Conservation (phyloP, 371 early-diverging fungal species). For the Mucor velutinosus region DNA sequence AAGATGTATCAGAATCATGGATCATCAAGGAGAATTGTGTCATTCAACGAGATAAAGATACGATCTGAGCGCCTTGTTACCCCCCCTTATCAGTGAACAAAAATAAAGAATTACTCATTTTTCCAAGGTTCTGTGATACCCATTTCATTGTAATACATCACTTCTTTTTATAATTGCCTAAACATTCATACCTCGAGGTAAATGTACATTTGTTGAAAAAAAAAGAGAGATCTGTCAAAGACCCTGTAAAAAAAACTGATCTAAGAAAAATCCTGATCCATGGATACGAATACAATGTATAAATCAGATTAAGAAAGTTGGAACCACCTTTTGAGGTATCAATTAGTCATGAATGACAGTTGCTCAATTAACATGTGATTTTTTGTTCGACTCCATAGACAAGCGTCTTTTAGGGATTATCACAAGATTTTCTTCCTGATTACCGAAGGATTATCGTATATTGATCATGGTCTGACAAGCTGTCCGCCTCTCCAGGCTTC, state of each 20-base stretch:
- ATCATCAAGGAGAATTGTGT: not conserved
- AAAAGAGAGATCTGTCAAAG: not conserved
- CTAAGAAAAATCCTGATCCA: not conserved
- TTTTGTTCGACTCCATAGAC: not conserved
- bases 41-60: not conserved
- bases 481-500: too few relatives aligned
- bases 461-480: not conserved
- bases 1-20: not conserved
- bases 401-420: not conserved
- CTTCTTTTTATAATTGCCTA: not conserved
- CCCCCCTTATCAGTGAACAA: not conserved
- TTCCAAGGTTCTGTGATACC: not conserved
- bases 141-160: not conserved
- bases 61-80: not conserved
- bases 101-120: not conserved
- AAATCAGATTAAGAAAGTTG: not conserved
- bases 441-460: not conserved
- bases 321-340: not conserved
- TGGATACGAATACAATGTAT: not conserved
- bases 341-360: not conserved
- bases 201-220: not conserved
- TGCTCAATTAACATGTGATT: not conserved
- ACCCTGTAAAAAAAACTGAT: not conserved
- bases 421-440: not conserved
- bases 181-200: not conserved